phyloP scores from a whole-genome alignment of 805 yeast species.

The Wickerhamiella parazyma region DNA sequence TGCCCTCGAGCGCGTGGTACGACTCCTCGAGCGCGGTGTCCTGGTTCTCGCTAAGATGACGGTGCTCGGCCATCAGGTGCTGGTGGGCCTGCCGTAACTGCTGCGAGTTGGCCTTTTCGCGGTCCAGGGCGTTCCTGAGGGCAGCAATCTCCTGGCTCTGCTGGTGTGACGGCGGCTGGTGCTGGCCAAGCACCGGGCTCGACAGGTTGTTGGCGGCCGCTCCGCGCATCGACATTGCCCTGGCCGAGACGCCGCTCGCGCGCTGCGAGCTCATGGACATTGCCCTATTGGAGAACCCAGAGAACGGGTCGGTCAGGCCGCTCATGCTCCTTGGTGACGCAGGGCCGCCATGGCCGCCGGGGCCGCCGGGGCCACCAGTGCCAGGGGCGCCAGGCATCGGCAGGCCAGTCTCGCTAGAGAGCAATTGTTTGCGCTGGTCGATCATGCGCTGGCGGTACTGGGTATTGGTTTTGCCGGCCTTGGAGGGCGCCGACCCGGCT shows the following conservation, averaged over 20 bases:
- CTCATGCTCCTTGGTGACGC: conserved; percentile 3
- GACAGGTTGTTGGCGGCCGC: not conserved
- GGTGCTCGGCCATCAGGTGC: not conserved
- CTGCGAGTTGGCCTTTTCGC: not conserved
- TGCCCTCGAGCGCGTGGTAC: not conserved
- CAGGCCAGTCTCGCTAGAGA: conserved; percentile 16
- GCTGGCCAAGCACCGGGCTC: not conserved
- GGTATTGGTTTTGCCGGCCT: conserved; percentile 9
- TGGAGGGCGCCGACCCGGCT: conserved; percentile 11
- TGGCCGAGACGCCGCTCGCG: not conserved
- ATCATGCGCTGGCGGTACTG: conserved; percentile 21
- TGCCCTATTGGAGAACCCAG: conserved; percentile 4
- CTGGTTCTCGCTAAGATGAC: not conserved
- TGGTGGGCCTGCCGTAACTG: not conserved
- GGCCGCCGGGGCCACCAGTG: too few species aligned
- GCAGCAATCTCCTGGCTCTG: not conserved
- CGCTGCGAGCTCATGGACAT: conserved; percentile 7
- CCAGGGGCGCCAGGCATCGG: conserved; percentile 15
- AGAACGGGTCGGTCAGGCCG: conserved; percentile 7
- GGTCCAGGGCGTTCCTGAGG: conserved; percentile 1
- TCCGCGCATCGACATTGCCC: not conserved
- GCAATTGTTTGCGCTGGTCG: conserved; percentile 18
- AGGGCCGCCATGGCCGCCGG: not conserved
- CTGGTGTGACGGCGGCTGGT: not conserved
- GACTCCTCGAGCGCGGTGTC: not conserved